These are phyloP conservation scores for Dipodascopsis tothii DNA, from an alignment of 805 yeast species.

Conservation along the genomic window DNA sequence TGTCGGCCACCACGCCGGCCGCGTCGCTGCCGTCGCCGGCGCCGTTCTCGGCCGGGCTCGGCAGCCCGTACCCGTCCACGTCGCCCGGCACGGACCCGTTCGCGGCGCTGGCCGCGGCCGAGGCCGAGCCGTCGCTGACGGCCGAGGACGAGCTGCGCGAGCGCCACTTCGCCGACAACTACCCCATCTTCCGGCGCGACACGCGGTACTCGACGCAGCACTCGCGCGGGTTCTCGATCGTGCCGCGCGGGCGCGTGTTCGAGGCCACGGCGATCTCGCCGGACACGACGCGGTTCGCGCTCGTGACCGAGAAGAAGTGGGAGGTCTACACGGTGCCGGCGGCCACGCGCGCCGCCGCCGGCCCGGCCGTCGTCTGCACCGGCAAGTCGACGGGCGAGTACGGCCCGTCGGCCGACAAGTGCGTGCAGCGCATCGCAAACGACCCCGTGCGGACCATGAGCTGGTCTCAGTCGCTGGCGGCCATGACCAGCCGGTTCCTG, in stretches of 20 bases:
- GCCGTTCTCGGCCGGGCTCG: background rate
- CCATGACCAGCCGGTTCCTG: constrained; percentile 49
- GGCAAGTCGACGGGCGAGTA: constrained; percentile 66
- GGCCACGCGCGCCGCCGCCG: constrained; percentile 36
- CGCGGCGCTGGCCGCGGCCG: constrained; percentile 6
- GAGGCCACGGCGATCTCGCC: constrained; percentile 56
- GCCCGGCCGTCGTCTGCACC: constrained; percentile 55
- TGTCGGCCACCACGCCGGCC: background rate
- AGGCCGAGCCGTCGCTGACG: constrained; percentile 18
- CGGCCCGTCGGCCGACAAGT: constrained; percentile 38
- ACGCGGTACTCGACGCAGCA: constrained; percentile 49
- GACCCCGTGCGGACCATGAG: constrained; percentile 10
- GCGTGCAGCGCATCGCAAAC: constrained; percentile 9
- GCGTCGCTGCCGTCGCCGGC: constrained; percentile 1
- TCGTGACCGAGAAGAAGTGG: constrained; percentile 65
- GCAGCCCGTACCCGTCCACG: background rate
- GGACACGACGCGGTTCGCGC: constrained; percentile 55
- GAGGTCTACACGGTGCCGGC: constrained; percentile 53
- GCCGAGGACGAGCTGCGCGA: constrained; percentile 41
- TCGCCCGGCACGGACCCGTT: background rate
- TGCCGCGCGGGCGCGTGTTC: constrained; percentile 38
- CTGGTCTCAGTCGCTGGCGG: constrained; percentile 29
- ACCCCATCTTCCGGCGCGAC: constrained; percentile 69
- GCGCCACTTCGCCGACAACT: constrained; percentile 63
- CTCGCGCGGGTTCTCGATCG: constrained; percentile 40